Base-by-base conservation (phyloP, 768 basidiomycete genomes). In the Lactarius vividus region DNA sequence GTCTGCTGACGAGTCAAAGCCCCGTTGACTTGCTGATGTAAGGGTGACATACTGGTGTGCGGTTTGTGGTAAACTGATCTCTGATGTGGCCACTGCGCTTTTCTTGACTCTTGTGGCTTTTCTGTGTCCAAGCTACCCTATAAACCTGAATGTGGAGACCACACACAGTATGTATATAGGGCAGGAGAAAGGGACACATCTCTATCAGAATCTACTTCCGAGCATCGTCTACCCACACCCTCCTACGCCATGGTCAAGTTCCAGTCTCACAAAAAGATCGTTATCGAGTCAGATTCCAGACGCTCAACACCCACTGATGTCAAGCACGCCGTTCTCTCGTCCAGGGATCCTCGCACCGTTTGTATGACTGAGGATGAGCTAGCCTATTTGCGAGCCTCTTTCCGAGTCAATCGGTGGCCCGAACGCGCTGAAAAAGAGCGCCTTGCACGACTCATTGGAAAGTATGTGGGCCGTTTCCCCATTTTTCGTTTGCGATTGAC, bases 141-240 rank as follows among this genome's bases (percentile, higher is more conserved):
- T 67, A 62, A 54, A 49, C 65, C 62, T 57, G 56, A 29, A 59
- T 63, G 61, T 67, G 61, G 58, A 42, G 35, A 63, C 66, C 66
- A 67, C 66, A 67, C 61, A 63, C 59, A 40, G 33, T 39, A 44
- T 54, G 57, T 67, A 67, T 66, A 66, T 66, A 59, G 60, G 42
- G 49, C 66, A 61, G 39, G 33, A 23, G 39, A 35, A 42, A 35
- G 15, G 49, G 10, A 39, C 33, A n/a, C 18, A 53, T 31, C 26
- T 35, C 56, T 44, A 58, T 20, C 61, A 44, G 11, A 54, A 53
- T 13, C 28, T 23, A 57, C 44, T 61, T 26, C 44, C 40, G 26
- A 54, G 31, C 39, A 46, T 37, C 33, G 29, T 18, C 20, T 40
- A 52, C 23, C 57, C 65, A 23, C 23, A 29, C 46, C 20, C n/a